Percentiles rank a stretch among this genome's conserved stretches.
Conservation (phyloP, 2,329 filamentous ascomycete species). For the Fusarium verticillioides region DNA sequence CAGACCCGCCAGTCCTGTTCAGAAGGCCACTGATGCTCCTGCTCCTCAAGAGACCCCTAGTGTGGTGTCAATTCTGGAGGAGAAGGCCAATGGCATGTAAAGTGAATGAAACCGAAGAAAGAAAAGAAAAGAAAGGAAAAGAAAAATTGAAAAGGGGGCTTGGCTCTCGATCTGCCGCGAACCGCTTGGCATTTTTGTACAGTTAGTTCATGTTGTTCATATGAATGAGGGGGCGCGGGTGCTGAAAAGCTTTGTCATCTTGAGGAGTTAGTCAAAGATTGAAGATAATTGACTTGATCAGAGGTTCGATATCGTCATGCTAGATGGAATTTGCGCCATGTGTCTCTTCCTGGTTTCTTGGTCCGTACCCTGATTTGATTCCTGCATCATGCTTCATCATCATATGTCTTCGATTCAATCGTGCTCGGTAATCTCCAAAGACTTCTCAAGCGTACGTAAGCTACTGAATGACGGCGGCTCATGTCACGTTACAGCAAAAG, state of each 20-base stretch:
- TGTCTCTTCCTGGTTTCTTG: not conserved
- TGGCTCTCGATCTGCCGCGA: not conserved
- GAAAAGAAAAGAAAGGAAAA: not conserved
- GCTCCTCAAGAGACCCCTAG: slow-evolving; percentile 13
- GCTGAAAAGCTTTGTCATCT: not conserved
- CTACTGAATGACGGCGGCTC: not conserved
- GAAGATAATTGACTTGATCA: not conserved
- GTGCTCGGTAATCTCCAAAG: not conserved
- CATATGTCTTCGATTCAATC: not conserved
- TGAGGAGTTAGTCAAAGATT: slow-evolving; percentile 5
- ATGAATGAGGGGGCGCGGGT: not conserved
- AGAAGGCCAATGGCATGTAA: slow-evolving; percentile 31
- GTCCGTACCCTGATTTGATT: too few relatives aligned
- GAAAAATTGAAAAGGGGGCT: not conserved
- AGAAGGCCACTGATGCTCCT: slow-evolving; percentile 1
- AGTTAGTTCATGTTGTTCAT: not conserved
- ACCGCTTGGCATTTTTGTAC: slow-evolving; percentile 4
- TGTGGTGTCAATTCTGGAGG: slow-evolving; percentile 24
- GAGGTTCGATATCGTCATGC: not conserved
- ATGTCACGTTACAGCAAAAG: not conserved
- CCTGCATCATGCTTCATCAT: not conserved
- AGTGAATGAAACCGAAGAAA: not conserved
- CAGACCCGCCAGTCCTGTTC: slow-evolving; percentile 19
- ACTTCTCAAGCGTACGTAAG: not conserved
- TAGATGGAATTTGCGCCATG: too few relatives aligned